Evolutionary conservation across 768 basidiomycete species (phyloP).

Genomic region (Boletus rubroflammeus): DNA sequence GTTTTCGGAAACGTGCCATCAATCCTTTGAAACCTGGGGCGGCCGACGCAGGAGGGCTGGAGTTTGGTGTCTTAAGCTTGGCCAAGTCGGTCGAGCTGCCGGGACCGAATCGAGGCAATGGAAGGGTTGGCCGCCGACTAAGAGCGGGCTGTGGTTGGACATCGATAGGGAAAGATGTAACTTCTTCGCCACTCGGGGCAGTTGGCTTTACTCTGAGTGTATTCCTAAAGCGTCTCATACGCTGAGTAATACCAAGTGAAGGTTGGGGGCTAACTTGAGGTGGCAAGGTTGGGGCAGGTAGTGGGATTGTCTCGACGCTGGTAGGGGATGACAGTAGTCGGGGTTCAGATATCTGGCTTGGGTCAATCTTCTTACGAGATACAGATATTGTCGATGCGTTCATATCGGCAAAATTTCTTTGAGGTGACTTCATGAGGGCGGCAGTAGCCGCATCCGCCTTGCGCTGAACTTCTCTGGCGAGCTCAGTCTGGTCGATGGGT

Average conservation of each 20-base stretch:
- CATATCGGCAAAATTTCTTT: conserved; percentile 38
- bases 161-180: conserved; percentile 43
- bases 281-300: conserved; percentile 40
- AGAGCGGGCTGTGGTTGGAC: conserved; percentile 36
- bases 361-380: conserved; percentile 54
- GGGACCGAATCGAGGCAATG: conserved; percentile 40
- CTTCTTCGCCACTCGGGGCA: conserved; percentile 47
- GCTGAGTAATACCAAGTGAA: conserved; percentile 56
- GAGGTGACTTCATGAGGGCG: conserved; percentile 51
- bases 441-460: conserved; percentile 65
- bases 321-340: conserved; percentile 63
- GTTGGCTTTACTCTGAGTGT: conserved; percentile 58
- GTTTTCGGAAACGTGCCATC: conserved; percentile 69
- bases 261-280: conserved; percentile 33
- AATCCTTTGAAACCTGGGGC: conserved; percentile 75
- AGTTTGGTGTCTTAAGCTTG: conserved; percentile 51
- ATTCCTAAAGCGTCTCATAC: conserved; percentile 69
- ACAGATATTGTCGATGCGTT: conserved; percentile 41
- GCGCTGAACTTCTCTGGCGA: conserved; percentile 64
- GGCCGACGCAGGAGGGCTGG: conserved; percentile 67
- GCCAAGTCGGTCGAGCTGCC: conserved; percentile 44
- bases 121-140: conserved; percentile 44
- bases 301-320: conserved; percentile 63
- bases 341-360: conserved; percentile 64
- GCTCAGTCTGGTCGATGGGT: conserved; percentile 49